These are phyloP conservation scores for Rhodotorula graminis DNA, from an alignment of 768 basidiomycete genomes.

Conservation along the genomic window DNA sequence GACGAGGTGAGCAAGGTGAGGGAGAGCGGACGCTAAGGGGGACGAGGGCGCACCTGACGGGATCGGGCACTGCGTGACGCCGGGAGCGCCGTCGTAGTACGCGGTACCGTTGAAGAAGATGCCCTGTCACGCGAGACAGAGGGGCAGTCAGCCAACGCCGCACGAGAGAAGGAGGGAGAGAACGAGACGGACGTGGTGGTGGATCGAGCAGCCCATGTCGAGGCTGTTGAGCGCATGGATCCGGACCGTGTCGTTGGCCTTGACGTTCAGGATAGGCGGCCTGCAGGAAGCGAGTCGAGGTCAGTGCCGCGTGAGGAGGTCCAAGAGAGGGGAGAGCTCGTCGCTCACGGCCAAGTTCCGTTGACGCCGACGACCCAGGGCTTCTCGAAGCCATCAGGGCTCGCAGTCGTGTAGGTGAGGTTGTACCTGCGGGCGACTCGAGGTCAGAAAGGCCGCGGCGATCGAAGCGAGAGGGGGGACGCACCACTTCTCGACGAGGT, in stretches of 20 bases:
- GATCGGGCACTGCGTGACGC: constrained; percentile 73
- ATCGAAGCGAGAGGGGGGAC: neutral
- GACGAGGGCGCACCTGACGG: constrained; percentile 51
- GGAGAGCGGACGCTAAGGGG: too few relatives aligned
- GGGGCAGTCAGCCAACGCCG: constrained; percentile 49
- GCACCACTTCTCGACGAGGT: constrained; percentile 13
- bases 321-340: neutral
- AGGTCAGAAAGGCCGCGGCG: too few relatives aligned
- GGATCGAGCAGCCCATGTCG: constrained; percentile 44
- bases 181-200: constrained; percentile 61
- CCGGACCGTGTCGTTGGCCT: constrained; percentile 64
- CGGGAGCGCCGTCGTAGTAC: constrained; percentile 84
- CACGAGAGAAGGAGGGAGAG: neutral
- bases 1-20: too few relatives aligned
- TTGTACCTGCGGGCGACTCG: constrained; percentile 60
- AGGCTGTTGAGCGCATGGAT: constrained; percentile 58
- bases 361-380: constrained; percentile 76
- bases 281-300: constrained; percentile 47
- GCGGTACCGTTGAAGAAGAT: constrained; percentile 83
- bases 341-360: constrained; percentile 83
- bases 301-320: neutral
- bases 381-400: constrained; percentile 75
- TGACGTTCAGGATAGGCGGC: constrained; percentile 73
- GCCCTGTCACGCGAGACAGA: constrained; percentile 50
- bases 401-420: constrained; percentile 74